Percentiles rank a stretch among this genome's conserved stretches.
These are phyloP conservation scores for Entomortierella beljakovae DNA, from an alignment of 192 early-diverging fungal species.

Conservation along the genomic window DNA sequence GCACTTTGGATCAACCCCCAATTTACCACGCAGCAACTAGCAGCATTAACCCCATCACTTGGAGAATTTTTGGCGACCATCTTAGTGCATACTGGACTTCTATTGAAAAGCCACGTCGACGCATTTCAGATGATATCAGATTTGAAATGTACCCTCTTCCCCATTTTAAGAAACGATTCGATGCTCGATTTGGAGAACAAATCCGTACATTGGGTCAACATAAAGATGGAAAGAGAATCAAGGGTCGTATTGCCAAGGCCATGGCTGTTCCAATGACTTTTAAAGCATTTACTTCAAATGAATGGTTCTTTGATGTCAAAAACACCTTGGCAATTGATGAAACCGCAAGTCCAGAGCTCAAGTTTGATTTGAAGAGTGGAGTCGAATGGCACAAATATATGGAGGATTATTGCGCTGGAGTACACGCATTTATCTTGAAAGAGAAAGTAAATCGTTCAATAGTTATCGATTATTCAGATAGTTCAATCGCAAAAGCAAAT, in stretches of 20 bases:
- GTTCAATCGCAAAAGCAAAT: neutral
- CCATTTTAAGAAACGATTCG: conserved; percentile 43
- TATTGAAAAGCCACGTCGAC: conserved; percentile 26
- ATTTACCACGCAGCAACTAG: conserved; percentile 45
- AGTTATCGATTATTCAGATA: conserved; percentile 11
- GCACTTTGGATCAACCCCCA: conserved; percentile 4
- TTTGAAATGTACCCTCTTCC: conserved; percentile 33
- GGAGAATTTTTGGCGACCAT: conserved; percentile 36
- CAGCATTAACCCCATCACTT: conserved; percentile 42
- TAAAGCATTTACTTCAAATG: conserved; percentile 27
- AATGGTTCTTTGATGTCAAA: conserved; percentile 49
- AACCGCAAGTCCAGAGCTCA: conserved; percentile 35
- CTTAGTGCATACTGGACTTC: conserved; percentile 36
- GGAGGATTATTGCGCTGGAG: conserved; percentile 44
- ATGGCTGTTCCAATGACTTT: conserved; percentile 45
- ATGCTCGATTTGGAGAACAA: conserved; percentile 42
- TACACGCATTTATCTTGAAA: conserved; percentile 32
- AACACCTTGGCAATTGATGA: conserved; percentile 38
- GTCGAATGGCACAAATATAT: conserved; percentile 49
- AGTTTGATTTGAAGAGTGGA: conserved; percentile 32
- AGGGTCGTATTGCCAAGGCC: conserved; percentile 39
- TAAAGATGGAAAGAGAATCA: conserved; percentile 33
- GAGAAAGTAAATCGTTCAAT: conserved; percentile 42
- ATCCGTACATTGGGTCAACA: conserved; percentile 35
- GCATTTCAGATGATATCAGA: conserved; percentile 37